Evolutionary conservation across 2,329 filamentous ascomycete genomes (phyloP), one percentile per base, ranked within the genome.

Genomic region (Apiospora kogelbergensis): DNA sequence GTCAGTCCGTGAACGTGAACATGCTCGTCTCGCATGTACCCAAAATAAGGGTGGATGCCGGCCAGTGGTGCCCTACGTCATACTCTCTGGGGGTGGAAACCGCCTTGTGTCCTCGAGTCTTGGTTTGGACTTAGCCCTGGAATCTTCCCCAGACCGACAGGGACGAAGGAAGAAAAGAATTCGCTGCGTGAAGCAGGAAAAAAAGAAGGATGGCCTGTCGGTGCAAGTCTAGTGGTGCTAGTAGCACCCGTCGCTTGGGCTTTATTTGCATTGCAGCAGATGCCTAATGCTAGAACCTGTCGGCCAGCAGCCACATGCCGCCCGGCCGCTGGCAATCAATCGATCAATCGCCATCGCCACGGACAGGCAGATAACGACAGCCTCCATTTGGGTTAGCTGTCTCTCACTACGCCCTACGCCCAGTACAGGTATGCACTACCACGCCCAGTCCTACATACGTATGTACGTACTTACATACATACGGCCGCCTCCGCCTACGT

Each of bases 21-120:
- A 60, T 60, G 53, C 53, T 60, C 53, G 53, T 60, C 33, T 60
- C 33, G 42, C 42, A 45, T 45, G 40, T 42, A 15, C 40, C 48
- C 48, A 57, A 37, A 60, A 37, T 60, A 60, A 37, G 37, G 26
- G 53, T 60, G 53, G 53, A 22, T 37, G 30, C 30, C 1, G 17
- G 2, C 17, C 3, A 37, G 6, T 60, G 30, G 53, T 13, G 11
- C 17, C 17, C 26, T 37, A 60, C 53, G 53, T 60, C 53, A 60
- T 60, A 53, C 53, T 37, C 53, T 60, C 53, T 60, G 53, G 53
- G 48, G 53, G 53, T 60, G 53, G 53, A 37, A 57, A 57, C 48
- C 48, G 48, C 48, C 48, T 57, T 17, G 17, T 60, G 53, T 60
- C 48, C 48, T 57, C 9, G 17, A 37, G 53, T 60, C 53, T 22